Conservation (phyloP, 495 filamentous ascomycete genomes). For the Neurospora sp. region DNA sequence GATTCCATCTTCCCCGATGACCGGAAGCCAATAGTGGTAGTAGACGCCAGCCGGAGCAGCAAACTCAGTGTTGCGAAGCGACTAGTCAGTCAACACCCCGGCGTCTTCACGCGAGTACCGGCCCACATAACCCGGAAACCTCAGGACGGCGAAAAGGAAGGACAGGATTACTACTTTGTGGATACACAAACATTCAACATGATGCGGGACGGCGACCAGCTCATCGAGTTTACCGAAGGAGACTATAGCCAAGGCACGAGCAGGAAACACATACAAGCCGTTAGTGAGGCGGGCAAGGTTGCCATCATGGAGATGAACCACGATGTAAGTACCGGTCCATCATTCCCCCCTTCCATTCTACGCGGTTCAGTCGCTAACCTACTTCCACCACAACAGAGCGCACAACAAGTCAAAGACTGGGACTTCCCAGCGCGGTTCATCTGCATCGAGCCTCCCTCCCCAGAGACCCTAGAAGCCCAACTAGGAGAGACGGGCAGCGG, state of each 20-base stretch:
- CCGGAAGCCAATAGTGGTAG: slow-evolving; percentile 34
- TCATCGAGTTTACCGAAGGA: slow-evolving; percentile 36
- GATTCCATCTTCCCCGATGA: slow-evolving; percentile 30
- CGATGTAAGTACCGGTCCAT: slow-evolving; percentile 22
- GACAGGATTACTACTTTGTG: slow-evolving; percentile 38
- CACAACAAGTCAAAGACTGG: slow-evolving; percentile 62
- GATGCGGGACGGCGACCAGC: slow-evolving; percentile 42
- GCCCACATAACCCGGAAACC: slow-evolving; percentile 34
- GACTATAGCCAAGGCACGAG: slow-evolving; percentile 37
- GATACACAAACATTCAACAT: slow-evolving; percentile 35
- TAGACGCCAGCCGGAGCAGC: slow-evolving; percentile 29
- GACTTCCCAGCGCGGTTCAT: slow-evolving; percentile 61
- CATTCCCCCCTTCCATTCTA: not conserved
- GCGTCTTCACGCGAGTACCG: slow-evolving; percentile 27
- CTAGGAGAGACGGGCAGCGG: slow-evolving; percentile 41
- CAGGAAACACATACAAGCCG: slow-evolving; percentile 31
- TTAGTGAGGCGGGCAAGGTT: slow-evolving; percentile 37
- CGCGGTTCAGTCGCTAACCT: not conserved
- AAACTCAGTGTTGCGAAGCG: slow-evolving; percentile 27
- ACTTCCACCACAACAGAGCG: slow-evolving; percentile 37
- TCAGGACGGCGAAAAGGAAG: slow-evolving; percentile 35
- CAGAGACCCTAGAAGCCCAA: slow-evolving; percentile 52
- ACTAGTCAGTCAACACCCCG: slow-evolving; percentile 32
- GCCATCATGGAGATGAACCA: slow-evolving; percentile 49
- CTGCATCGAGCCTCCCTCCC: slow-evolving; percentile 58